Percentiles rank a stretch among this genome's conserved stretches.
Conservation (phyloP, 2,329 filamentous ascomycete species). For the Pseudopithomyces maydicus region DNA sequence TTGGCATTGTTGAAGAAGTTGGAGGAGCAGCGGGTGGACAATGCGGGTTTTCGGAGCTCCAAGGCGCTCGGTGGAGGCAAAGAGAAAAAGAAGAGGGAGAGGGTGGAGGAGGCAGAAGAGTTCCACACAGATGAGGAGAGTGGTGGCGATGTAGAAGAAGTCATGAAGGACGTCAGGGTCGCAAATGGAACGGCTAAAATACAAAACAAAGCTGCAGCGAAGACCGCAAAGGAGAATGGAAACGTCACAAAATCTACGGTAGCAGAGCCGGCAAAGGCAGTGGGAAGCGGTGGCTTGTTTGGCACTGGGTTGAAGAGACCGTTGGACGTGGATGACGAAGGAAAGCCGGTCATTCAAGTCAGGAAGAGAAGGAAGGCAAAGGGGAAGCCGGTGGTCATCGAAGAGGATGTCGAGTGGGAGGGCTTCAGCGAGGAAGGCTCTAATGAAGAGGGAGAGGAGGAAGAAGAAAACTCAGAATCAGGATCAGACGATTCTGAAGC, state of each 20-base stretch:
- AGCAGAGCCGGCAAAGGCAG: constrained; percentile 1
- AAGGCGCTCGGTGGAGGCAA: constrained; percentile 71
- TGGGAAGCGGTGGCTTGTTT: constrained; percentile 36
- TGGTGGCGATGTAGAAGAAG: constrained; percentile 8
- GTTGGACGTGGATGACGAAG: constrained; percentile 77
- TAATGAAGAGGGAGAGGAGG: background rate
- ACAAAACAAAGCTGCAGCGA: background rate
- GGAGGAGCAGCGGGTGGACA: constrained; percentile 79
- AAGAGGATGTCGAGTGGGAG: constrained; percentile 62
- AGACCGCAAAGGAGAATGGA: background rate
- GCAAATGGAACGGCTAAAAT: background rate
- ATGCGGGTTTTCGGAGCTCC: constrained; percentile 77
- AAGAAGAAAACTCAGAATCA: constrained; percentile 9
- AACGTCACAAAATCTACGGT: background rate
- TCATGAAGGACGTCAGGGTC: background rate
- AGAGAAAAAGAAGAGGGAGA: constrained; percentile 70
- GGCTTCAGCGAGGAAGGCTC: constrained; percentile 57
- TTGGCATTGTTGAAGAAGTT: constrained; percentile 82
- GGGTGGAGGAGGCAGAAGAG: constrained; percentile 58
- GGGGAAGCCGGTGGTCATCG: constrained; percentile 43
- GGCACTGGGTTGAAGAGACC: constrained; percentile 88
- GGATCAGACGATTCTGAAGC: constrained; percentile 18
- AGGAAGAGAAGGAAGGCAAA: constrained; percentile 69
- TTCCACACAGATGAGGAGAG: constrained; percentile 35
- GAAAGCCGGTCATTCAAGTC: constrained; percentile 81